Evolutionary conservation across 495 filamentous ascomycete genomes (phyloP), one percentile per base, ranked within the genome.

Genomic region (Podospora australis): DNA sequence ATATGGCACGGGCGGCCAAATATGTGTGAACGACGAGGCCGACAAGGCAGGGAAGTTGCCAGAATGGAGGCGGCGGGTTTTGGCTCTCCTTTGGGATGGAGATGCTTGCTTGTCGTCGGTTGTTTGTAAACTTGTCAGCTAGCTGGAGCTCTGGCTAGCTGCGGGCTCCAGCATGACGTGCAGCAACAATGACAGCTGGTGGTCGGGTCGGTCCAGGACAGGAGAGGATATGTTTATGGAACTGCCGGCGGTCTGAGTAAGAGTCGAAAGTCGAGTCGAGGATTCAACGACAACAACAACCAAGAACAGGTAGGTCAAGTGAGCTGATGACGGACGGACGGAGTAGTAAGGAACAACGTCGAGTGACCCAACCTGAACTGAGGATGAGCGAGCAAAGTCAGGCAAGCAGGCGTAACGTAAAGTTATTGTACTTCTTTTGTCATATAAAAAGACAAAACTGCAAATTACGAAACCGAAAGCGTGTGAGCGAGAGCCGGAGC

Each of bases 401-500:
- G n/a, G n/a, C n/a, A n/a, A n/a, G n/a, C n/a, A n/a, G n/a, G n/a
- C n/a, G n/a, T n/a, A n/a, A n/a, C n/a, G n/a, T n/a, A n/a, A n/a
- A n/a, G n/a, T n/a, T n/a, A n/a, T n/a, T n/a, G n/a, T n/a, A n/a
- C n/a, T n/a, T n/a, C n/a, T n/a, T n/a, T n/a, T n/a, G n/a, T n/a
- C n/a, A n/a, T n/a, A n/a, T n/a, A n/a, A n/a, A n/a, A n/a, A n/a
- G n/a, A n/a, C n/a, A n/a, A n/a, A n/a, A n/a, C n/a, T n/a, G n/a
- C n/a, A n/a, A n/a, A n/a, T n/a, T 16, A n/a, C 17, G 29, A 53
- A 36, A 41, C 49, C 50, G 54, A 52, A 38, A 57, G 44, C 52
- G 50, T 23, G 14, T 54, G 44, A 44, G 49, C 40, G 50, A 51
- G 57, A 40, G 46, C 39, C 49, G 57, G 57, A 49, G 58, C 26